Evolutionary conservation across 148 eudicot species (phyloP), one percentile per base, ranked within the genome.

Genomic region (Heliamphora exappendiculata): DNA sequence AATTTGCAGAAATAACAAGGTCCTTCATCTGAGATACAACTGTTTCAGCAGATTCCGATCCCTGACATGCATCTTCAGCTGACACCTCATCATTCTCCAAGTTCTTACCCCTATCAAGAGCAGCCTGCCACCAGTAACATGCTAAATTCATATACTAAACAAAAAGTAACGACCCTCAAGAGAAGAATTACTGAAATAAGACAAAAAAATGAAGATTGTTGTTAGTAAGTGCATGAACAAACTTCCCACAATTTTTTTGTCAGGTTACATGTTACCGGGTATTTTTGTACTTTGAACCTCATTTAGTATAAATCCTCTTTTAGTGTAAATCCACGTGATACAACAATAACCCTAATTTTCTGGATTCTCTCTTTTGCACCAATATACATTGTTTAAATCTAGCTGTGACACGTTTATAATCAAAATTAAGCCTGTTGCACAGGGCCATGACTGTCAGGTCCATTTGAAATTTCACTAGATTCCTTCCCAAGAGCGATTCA

Each of bases 11-110:
- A 76, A 94, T 80, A 64, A 85, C 55, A 72, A 94, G 80, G 65
- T 80, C 88, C 70, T 80, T 85, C 78, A 94, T 84, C 81, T 89
- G 86, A 29, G 98, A 85, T 71, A 86, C 81, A 79, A 87, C 83
- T 36, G 85, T 79, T 58, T 87, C 93, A 19, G 77, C 75, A 31
- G 81, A 36, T 67, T 88, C 85, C 3, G 80, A 80, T 72, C 64
- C 75, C 60, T 80, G 81, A 73, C 63, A 81, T 22, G 79, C 75
- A 80, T 86, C 87, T 64, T 77, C 87, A 76, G 68, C 76, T 22
- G 74, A 78, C 36, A 41, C 72, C 47, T 82, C 90, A 58, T 85
- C 79, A 55, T 83, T 78, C 47, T 83, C 89, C 8, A 82, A 77
- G 78, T 76, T 78, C 65, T 78, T 79, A 60, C 73, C 84, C 86